Percentiles rank a stretch among this genome's conserved stretches.
phyloP scores from a whole-genome alignment of 441 rosid species.

The Breynia disticha region DNA sequence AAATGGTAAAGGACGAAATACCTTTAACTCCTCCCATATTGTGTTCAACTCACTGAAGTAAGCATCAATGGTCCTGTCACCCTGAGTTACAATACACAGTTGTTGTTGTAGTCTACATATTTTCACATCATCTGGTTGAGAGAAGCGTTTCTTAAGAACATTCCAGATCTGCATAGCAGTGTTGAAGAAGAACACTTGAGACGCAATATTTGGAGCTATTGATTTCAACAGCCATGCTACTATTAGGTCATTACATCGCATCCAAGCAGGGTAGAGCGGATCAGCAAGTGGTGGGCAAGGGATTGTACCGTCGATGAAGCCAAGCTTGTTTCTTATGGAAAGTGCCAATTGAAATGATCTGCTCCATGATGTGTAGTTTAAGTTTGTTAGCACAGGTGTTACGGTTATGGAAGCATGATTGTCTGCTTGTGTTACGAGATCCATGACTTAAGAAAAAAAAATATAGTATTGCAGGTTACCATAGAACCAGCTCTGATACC shows the following conservation, averaged over 20 bases:
- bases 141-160: neutral
- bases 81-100: neutral
- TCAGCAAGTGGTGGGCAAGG: neutral
- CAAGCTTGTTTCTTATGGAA: neutral
- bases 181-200: neutral
- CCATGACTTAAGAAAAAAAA: no score
- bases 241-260: neutral
- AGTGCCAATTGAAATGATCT: neutral
- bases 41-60: neutral
- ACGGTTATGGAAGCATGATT: neutral
- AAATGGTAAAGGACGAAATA: neutral
- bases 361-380: neutral
- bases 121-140: neutral
- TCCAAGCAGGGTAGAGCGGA: neutral
- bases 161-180: neutral
- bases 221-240: neutral
- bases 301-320: neutral
- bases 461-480: no score
- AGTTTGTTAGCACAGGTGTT: neutral
- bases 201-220: neutral
- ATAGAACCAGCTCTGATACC: no score
- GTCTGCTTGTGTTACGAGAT: no score
- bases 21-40: neutral
- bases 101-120: neutral
- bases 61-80: neutral